A percentile compares a stretch with the other conserved stretches of the same genome.
Evolutionary conservation across 192 early-diverging fungal genomes (phyloP).

Genomic region (Phlyctochytrium bullatum): DNA sequence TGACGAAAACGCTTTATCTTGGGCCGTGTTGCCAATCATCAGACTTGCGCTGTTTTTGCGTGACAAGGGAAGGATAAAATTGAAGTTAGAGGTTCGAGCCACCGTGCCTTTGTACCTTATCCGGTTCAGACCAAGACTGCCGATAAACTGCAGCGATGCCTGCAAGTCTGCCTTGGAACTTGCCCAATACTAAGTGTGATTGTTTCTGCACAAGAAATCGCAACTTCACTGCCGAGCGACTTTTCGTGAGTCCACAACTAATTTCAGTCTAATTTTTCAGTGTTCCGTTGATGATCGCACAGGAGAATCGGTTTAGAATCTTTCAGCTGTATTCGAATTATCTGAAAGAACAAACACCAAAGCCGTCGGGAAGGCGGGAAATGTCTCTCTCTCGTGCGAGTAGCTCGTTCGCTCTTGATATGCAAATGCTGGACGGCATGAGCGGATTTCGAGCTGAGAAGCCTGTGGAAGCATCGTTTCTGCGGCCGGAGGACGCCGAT

Average conservation of each 20-base stretch:
- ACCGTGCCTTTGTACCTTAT: too few species aligned
- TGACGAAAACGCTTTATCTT: too few species aligned
- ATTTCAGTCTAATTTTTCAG: not conserved
- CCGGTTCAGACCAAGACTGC: too few species aligned
- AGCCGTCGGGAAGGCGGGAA: not conserved
- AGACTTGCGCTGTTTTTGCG: too few species aligned
- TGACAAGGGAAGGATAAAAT: too few species aligned
- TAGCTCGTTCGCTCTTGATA: not conserved
- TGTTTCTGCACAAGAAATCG: not conserved
- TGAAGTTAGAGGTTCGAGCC: too few species aligned
- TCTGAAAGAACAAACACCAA: not conserved
- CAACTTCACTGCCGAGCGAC: not conserved
- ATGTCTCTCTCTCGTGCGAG: not conserved
- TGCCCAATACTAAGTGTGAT: not conserved
- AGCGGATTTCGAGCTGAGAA: not conserved
- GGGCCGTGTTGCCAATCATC: too few species aligned
- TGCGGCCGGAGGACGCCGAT: constrained; percentile 23
- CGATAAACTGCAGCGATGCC: not conserved
- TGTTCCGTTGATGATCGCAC: not conserved
- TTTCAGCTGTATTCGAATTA: not conserved
- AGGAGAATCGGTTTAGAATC: not conserved
- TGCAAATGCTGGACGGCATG: not conserved
- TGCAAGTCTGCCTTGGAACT: not conserved
- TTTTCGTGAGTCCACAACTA: not conserved
- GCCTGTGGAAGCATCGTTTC: not conserved